These are phyloP conservation scores for Vanilla planifolia DNA, from an alignment of 106 monocot species.

Conservation along the genomic window DNA sequence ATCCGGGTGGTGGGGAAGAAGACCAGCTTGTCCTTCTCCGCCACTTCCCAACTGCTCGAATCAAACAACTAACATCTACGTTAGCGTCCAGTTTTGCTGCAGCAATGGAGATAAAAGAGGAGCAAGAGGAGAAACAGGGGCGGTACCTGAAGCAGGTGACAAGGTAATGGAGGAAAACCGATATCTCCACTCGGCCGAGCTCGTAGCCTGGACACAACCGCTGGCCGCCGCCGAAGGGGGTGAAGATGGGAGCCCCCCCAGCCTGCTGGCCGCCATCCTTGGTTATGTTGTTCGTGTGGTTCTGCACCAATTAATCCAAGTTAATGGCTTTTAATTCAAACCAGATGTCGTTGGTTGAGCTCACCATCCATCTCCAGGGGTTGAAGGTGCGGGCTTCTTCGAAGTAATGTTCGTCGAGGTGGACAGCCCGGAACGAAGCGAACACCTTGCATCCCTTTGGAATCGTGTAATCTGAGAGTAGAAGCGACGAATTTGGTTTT, in stretches of 20 bases:
- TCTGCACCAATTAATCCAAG: background rate
- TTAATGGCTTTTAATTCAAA: too few relatives aligned
- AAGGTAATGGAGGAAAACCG: conserved; percentile 82
- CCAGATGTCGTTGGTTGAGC: background rate
- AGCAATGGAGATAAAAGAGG: background rate
- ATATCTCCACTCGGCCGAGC: conserved; percentile 73
- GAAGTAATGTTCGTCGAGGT: conserved; percentile 56
- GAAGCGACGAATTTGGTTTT: too few relatives aligned
- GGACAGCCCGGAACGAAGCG: conserved; percentile 77
- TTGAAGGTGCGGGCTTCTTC: conserved; percentile 72
- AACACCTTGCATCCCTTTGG: conserved; percentile 95
- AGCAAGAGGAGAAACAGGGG: background rate
- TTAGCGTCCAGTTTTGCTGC: too few relatives aligned
- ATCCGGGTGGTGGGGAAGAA: conserved; percentile 88
- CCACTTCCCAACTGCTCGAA: conserved; percentile 62
- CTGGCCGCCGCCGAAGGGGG: conserved; percentile 81
- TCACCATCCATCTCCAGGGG: conserved; percentile 93
- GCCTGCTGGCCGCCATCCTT: conserved; percentile 22
- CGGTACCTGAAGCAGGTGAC: conserved; percentile 79
- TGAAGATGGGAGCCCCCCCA: conserved; percentile 32
- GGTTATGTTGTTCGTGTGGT: background rate
- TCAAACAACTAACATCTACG: background rate
- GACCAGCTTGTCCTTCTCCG: conserved; percentile 63
- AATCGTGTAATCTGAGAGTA: conserved; percentile 51
- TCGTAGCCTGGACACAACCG: conserved; percentile 89